These are phyloP conservation scores for Microascus cirrosus DNA, from an alignment of 2,329 filamentous ascomycete genomes.

Conservation along the genomic window DNA sequence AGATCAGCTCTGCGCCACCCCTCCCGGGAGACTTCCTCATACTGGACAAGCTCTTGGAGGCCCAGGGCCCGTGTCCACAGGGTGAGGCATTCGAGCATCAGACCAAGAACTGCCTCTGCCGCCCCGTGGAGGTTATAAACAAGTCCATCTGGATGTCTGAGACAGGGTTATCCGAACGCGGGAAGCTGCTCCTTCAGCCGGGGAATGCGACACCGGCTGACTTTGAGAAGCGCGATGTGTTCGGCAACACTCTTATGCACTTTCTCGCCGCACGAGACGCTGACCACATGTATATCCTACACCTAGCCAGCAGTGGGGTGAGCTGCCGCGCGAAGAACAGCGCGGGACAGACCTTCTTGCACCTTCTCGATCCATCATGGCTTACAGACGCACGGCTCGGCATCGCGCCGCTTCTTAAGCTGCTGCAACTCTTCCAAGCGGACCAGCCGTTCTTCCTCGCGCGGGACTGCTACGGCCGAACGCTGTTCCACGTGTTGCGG, in stretches of 20 bases:
- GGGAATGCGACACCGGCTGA: slow-evolving; percentile 5
- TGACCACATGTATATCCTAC: slow-evolving; percentile 9
- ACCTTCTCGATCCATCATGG: slow-evolving; percentile 26
- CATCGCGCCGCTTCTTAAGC: slow-evolving; percentile 7
- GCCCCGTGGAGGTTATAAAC: slow-evolving; percentile 12
- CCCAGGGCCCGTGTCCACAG: slow-evolving; percentile 10
- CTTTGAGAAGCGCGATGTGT: slow-evolving; percentile 21
- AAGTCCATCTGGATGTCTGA: slow-evolving; percentile 18
- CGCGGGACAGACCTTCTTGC: slow-evolving; percentile 36
- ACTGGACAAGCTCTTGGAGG: slow-evolving; percentile 12
- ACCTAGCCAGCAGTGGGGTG: slow-evolving; percentile 13
- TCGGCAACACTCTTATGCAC: slow-evolving; percentile 36
- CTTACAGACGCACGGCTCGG: slow-evolving; percentile 17
- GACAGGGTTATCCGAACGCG: slow-evolving; percentile 10
- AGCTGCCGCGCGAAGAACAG: slow-evolving; percentile 19
- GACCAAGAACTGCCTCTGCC: slow-evolving; percentile 17
- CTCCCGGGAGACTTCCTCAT: slow-evolving; percentile 39
- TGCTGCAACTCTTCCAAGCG: slow-evolving; percentile 14
- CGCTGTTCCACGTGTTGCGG: slow-evolving; percentile 34
- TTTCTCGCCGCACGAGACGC: slow-evolving; percentile 28
- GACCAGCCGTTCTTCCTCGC: slow-evolving; percentile 17
- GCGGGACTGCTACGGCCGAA: slow-evolving; percentile 40
- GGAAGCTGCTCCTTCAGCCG: not conserved
- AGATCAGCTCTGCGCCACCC: slow-evolving; percentile 10
- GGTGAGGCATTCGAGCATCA: slow-evolving; percentile 12